A percentile compares a stretch with the other conserved stretches of the same genome.
These are phyloP conservation scores for Microbotryomycetes sp. DNA, from an alignment of 1,284 basidiomycete genomes.

Conservation along the genomic window DNA sequence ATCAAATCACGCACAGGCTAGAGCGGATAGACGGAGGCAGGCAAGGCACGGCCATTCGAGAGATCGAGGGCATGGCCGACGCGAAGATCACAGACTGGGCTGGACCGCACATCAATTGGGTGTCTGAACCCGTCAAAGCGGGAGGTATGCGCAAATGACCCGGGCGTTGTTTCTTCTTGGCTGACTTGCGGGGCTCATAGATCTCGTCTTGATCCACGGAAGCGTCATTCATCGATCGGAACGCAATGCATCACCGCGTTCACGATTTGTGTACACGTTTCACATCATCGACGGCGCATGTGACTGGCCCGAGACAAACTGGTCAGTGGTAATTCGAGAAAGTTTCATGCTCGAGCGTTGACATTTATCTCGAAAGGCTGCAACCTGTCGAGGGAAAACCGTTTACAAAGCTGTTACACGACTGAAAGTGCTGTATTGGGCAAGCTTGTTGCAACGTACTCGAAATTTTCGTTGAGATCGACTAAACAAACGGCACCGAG, in stretches of 20 bases:
- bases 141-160: constrained; percentile 46
- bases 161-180: background rate
- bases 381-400: constrained; percentile 75
- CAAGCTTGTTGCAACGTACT: no score
- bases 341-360: background rate
- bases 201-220: constrained; percentile 76
- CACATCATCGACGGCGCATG: constrained; percentile 54
- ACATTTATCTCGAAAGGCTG: constrained; percentile 48
- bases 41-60: constrained; percentile 63
- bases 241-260: constrained; percentile 58
- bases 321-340: constrained; percentile 9
- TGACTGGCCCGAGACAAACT: constrained; percentile 67
- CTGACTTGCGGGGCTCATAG: constrained; percentile 43
- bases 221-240: constrained; percentile 72
- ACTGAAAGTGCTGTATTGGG: no score
- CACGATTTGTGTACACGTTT: constrained; percentile 87
- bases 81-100: constrained; percentile 27
- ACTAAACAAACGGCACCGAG: no score
- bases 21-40: constrained; percentile 50
- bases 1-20: constrained; percentile 67
- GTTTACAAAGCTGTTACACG: constrained; percentile 61
- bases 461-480: no score
- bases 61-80: constrained; percentile 29
- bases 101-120: constrained; percentile 50
- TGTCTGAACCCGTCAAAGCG: constrained; percentile 64